Conservation (phyloP, 805 yeast genomes). For the Kodamaea hsintzibuensis region DNA sequence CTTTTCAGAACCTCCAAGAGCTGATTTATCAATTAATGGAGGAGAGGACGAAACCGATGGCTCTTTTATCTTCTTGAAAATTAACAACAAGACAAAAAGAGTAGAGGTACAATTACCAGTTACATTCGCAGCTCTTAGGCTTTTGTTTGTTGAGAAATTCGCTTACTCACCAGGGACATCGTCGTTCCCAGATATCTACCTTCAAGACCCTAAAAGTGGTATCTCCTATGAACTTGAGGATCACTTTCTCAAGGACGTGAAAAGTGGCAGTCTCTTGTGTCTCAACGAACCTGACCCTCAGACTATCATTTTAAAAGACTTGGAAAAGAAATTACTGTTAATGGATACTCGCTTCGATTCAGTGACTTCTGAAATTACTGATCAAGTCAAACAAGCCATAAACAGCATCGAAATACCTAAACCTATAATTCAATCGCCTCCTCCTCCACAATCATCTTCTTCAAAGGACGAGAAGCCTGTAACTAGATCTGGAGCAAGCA, state of each 20-base stretch:
- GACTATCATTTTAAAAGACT: conserved; percentile 19
- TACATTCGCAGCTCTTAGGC: conserved; percentile 55
- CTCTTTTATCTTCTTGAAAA: conserved; percentile 46
- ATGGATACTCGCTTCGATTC: conserved; percentile 20
- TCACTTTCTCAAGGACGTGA: conserved; percentile 54
- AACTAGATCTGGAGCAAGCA: conserved; percentile 7
- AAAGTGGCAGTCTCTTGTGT: conserved; percentile 59
- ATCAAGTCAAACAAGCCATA: conserved; percentile 21
- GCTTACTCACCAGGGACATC: conserved; percentile 76
- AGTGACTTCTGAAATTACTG: conserved; percentile 14
- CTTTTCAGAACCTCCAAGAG: background rate
- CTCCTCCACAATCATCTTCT: conserved; percentile 3
- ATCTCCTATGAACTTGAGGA: conserved; percentile 84
- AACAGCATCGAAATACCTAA: conserved; percentile 22
- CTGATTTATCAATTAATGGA: background rate
- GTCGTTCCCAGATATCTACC: conserved; percentile 75
- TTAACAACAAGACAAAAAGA: conserved; percentile 57
- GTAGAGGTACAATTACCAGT: conserved; percentile 46
- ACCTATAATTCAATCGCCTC: conserved; percentile 12
- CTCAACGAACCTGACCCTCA: conserved; percentile 49
- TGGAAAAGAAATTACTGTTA: conserved; percentile 18
- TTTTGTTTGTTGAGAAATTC: conserved; percentile 83
- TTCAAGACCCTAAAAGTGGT: conserved; percentile 58
- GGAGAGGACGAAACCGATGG: conserved; percentile 8
- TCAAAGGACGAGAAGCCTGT: conserved; percentile 1